Conservation (phyloP, 2,329 filamentous ascomycete species). For the Hypoxylon sp. region DNA sequence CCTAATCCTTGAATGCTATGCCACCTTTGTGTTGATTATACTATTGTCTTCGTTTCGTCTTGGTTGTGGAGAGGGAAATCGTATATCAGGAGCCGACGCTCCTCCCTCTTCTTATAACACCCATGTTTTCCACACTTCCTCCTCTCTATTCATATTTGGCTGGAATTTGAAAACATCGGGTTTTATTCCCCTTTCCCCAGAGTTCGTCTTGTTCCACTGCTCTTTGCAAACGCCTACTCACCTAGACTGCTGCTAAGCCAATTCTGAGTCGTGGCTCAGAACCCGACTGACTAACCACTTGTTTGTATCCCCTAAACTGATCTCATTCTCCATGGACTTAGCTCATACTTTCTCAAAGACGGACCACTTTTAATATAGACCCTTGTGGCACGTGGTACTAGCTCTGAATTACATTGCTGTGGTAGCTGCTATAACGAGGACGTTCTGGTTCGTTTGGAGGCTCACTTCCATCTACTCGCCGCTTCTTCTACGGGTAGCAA, state of each 20-base stretch:
- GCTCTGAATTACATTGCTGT: background rate
- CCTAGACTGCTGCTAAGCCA: background rate
- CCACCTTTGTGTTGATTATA: slow-evolving; percentile 14
- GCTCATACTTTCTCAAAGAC: background rate
- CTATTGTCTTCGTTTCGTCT: slow-evolving; percentile 9
- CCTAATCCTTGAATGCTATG: slow-evolving; percentile 22
- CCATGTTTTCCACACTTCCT: background rate
- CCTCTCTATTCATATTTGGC: background rate
- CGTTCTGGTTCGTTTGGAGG: background rate
- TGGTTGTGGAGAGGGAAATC: slow-evolving; percentile 1
- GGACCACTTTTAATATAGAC: background rate
- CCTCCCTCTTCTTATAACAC: background rate
- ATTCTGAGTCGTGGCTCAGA: slow-evolving; percentile 7
- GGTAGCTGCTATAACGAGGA: background rate
- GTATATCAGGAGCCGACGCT: slow-evolving; percentile 11
- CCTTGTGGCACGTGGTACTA: background rate
- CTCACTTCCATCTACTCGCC: background rate
- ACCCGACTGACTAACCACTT: background rate
- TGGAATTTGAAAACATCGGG: background rate
- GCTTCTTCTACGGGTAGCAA: background rate
- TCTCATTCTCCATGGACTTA: background rate
- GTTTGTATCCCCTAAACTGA: background rate
- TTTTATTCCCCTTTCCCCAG: background rate
- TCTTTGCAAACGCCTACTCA: slow-evolving; percentile 2
- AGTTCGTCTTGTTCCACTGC: background rate